A percentile compares a stretch with the other conserved stretches of the same genome.
Conservation (phyloP, 352 stramenopile genomes). For the Globisporangium yorkense region DNA sequence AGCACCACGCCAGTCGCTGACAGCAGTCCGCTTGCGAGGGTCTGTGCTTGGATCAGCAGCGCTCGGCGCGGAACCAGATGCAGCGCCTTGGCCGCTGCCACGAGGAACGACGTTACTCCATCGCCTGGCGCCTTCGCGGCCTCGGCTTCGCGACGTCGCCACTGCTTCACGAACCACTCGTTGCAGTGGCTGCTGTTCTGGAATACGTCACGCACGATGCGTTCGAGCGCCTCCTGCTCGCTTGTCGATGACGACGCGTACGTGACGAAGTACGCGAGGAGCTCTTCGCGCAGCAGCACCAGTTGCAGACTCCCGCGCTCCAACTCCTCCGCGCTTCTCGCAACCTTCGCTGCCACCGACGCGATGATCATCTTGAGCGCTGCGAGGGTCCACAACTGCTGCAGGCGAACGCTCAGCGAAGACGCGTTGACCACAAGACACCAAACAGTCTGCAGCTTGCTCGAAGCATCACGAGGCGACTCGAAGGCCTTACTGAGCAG, state of each 20-base stretch:
- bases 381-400: constrained; percentile 3
- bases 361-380: constrained; percentile 10
- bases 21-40: constrained; percentile 5
- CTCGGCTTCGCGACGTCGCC: constrained; percentile 6
- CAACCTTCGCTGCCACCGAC: constrained; percentile 2
- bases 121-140: not conserved
- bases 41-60: constrained; percentile 14
- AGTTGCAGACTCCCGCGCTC: constrained; percentile 11
- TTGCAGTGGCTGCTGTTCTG: constrained; percentile 3
- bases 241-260: not conserved
- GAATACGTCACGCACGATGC: constrained; percentile 3
- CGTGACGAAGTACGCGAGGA: constrained; percentile 5
- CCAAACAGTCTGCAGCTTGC: constrained; percentile 19
- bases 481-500: constrained; percentile 24
- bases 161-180: constrained; percentile 24
- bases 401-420: not conserved
- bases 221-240: not conserved
- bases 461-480: constrained; percentile 7
- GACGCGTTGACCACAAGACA: constrained; percentile 3
- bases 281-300: constrained; percentile 7
- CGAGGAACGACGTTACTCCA: not conserved
- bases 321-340: constrained; percentile 8
- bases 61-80: constrained; percentile 19
- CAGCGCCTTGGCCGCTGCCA: not conserved
- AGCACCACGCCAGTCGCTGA: constrained; percentile 20